Conservation (phyloP, 2,329 filamentous ascomycete genomes). For the Leptographium lundbergii region DNA sequence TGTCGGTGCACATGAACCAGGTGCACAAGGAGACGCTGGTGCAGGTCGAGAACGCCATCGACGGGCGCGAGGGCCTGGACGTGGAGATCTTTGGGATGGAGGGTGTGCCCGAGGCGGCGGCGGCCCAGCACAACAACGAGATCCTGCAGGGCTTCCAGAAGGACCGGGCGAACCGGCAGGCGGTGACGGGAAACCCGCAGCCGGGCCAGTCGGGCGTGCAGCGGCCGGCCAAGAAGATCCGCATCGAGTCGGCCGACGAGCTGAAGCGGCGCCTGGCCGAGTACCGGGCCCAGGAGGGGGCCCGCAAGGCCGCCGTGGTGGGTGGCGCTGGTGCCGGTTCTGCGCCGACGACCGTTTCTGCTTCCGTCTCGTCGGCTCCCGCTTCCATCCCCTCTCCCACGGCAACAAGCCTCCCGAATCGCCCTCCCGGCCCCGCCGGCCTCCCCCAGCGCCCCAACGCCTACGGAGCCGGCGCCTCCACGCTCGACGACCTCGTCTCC, state of each 20-base stretch:
- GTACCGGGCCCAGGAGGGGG: constrained; percentile 56
- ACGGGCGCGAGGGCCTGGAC: constrained; percentile 72
- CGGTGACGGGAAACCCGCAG: constrained; percentile 71
- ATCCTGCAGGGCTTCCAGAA: constrained; percentile 79
- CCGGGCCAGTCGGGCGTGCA: constrained; percentile 45
- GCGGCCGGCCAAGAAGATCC: constrained; percentile 56
- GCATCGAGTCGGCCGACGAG: constrained; percentile 64
- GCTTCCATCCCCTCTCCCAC: constrained; percentile 3
- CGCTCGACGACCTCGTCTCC: constrained; percentile 34
- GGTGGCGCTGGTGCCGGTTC: too few relatives aligned
- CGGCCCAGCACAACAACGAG: constrained; percentile 72
- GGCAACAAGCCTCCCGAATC: constrained; percentile 35
- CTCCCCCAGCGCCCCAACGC: constrained; percentile 17
- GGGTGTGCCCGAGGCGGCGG: constrained; percentile 77
- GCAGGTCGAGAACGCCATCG: constrained; percentile 82
- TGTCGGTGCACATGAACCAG: constrained; percentile 95
- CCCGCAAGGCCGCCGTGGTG: constrained; percentile 39
- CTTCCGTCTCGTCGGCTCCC: not conserved
- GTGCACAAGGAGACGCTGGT: constrained; percentile 90
- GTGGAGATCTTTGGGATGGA: constrained; percentile 98
- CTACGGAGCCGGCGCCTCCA: constrained; percentile 20
- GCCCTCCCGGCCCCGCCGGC: constrained; percentile 23
- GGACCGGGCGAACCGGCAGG: constrained; percentile 69
- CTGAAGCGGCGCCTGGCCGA: constrained; percentile 70
- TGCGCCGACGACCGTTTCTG: constrained; percentile 1